These are phyloP conservation scores for Eucalyptus globulus DNA, from an alignment of 345 rosid genomes.

Conservation along the genomic window DNA sequence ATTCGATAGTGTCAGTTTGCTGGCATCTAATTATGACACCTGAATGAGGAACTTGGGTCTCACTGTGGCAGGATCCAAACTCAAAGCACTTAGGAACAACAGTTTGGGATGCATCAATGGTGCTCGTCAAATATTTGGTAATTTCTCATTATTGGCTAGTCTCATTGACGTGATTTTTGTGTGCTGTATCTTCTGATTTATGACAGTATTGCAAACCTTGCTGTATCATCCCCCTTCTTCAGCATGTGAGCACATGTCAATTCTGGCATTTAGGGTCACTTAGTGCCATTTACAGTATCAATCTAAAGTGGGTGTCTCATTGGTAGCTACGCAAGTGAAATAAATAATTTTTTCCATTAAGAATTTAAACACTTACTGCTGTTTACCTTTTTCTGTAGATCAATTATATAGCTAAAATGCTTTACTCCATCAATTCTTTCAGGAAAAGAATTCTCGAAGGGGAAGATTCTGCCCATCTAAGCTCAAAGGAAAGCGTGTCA, in stretches of 20 bases:
- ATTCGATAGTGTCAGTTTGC: neutral
- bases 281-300: neutral
- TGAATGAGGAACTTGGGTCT: neutral
- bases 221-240: neutral
- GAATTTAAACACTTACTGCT: neutral
- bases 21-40: neutral
- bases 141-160: neutral
- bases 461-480: slow-evolving; percentile 77
- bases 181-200: neutral
- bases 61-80: slow-evolving; percentile 66
- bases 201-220: neutral
- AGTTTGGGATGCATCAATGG: slow-evolving; percentile 97
- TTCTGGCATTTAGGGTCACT: neutral
- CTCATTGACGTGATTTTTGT: neutral
- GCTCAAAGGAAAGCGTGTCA: slow-evolving; percentile 80
- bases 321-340: neutral
- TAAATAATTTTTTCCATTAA: neutral
- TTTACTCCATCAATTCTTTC: neutral
- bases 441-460: slow-evolving; percentile 85
- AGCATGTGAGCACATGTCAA: neutral
- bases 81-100: slow-evolving; percentile 94
- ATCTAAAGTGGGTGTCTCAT: neutral
- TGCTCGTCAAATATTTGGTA: slow-evolving; percentile 83
- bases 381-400: neutral
- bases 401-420: neutral